phyloP scores from a whole-genome alignment of 768 basidiomycete species.

The Boletus vinaceobasis region DNA sequence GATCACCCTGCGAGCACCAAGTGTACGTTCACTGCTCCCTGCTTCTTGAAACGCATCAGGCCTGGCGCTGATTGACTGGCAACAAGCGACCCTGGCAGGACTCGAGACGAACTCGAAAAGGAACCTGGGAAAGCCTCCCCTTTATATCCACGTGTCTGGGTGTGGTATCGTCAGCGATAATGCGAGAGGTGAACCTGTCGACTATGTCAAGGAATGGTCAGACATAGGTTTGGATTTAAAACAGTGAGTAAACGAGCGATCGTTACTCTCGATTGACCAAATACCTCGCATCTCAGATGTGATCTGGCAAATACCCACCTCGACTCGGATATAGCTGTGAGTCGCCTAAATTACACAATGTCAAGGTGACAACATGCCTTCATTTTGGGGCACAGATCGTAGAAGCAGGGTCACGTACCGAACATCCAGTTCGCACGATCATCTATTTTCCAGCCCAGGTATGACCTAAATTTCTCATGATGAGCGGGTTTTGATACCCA shows the following conservation, averaged over 20 bases:
- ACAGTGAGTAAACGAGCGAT: constrained; percentile 16
- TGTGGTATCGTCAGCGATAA: constrained; percentile 40
- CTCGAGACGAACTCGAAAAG: constrained; percentile 36
- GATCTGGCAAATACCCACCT: constrained; percentile 31
- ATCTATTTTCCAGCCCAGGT: constrained; percentile 39
- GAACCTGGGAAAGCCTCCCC: constrained; percentile 36
- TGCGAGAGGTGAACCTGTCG: constrained; percentile 36
- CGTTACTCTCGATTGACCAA: background rate
- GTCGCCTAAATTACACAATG: background rate
- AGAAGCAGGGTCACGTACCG: constrained; percentile 38
- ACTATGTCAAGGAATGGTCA: constrained; percentile 32
- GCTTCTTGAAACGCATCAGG: background rate
- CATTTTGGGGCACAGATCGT: constrained; percentile 28
- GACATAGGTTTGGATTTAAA: constrained; percentile 38
- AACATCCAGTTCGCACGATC: constrained; percentile 42
- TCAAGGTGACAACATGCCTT: background rate
- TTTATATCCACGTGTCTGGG: constrained; percentile 45
- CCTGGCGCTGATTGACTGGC: background rate
- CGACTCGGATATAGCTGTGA: constrained; percentile 31
- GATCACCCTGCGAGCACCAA: constrained; percentile 36
- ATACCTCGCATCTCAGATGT: constrained; percentile 18
- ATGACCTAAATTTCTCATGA: background rate
- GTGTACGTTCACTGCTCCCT: constrained; percentile 20
- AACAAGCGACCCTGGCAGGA: constrained; percentile 37
- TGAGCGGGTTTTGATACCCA: background rate